Base-by-base conservation (phyloP, 306 rosid species). In the Alnus rubra region DNA sequence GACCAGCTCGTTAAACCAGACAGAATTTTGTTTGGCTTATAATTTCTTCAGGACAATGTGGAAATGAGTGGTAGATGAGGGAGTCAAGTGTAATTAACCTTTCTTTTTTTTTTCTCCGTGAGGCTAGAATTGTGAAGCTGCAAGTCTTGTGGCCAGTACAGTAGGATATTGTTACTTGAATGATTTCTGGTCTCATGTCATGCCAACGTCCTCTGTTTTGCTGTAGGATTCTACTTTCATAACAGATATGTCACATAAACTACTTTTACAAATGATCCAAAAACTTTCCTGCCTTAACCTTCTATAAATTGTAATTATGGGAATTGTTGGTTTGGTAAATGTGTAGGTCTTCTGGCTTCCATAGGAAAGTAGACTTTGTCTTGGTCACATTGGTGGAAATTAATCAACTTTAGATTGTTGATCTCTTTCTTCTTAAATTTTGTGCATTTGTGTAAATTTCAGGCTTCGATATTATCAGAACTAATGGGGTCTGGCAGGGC, bases 401-500 rank as follows among this genome's bases (percentile, higher is more conserved):
- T 37, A 3, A 3, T 59, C 65, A 3, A 3, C 31, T 9, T 67
- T 9, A 12, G 50, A 67, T 44, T 48, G 53, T 62, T 49, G 1
- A 42, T 73, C 73, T 31, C 48, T 56, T 79, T 35, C 5, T 70
- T 35, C 52, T 53, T 16, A 19, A 31, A 28, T 70, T 52, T 12
- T 68, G 18, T 75, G 78, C 54, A 72, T 39, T 69, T 55, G 52
- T 64, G 69, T 67, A 76, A 73, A 59, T 83, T 85, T 84, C 91
- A 91, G 97, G 88, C 74, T 72, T 88, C 91, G 45, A 53, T 85
- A 72, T 50, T 91, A 82, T 88, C 89, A 56, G 96, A 93, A 72
- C 69, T 91, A 84, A 68, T 85, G 39, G 74, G 77, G 60, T 93
- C 96, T 0, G 75, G 81, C 15, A 84, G 81, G 89, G 92, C 97